Percentiles rank a stretch among this genome's conserved stretches.
These are phyloP conservation scores for Kluyveromyces wickerhamii DNA, from an alignment of 805 yeast species.

Conservation along the genomic window DNA sequence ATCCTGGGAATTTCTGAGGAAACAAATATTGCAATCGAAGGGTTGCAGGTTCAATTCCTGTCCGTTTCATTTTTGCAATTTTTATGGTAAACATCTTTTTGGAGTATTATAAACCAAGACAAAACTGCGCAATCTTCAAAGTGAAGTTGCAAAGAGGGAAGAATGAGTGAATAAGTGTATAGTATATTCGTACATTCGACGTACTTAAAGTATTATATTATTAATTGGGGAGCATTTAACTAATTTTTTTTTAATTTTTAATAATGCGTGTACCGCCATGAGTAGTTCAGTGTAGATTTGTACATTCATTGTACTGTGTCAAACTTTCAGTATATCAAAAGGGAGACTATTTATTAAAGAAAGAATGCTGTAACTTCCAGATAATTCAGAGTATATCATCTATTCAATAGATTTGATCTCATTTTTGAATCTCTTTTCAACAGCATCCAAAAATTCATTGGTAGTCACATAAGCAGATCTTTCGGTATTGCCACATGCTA, in stretches of 20 bases:
- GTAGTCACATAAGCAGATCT: slow-evolving; percentile 63
- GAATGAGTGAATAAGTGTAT: no score
- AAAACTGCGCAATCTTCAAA: no score
- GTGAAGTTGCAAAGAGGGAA: no score
- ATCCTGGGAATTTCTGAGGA: slow-evolving; percentile 16
- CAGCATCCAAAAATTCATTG: slow-evolving; percentile 70
- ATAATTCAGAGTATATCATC: not conserved
- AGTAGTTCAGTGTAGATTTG: slow-evolving; percentile 2
- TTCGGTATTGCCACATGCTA: slow-evolving; percentile 56
- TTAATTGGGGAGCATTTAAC: no score
- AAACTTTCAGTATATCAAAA: not conserved
- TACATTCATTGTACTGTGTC: not conserved
- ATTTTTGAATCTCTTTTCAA: slow-evolving; percentile 46
- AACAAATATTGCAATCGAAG: slow-evolving; percentile 41
- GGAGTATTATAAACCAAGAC: no score
- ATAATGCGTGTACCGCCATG: not conserved
- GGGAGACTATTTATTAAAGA: not conserved
- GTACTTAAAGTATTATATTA: no score
- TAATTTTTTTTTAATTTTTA: not conserved
- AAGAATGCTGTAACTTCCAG: not conserved
- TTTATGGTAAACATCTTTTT: no score
- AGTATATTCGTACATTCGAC: not conserved
- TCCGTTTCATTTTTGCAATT: slow-evolving; percentile 40
- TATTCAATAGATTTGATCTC: slow-evolving; percentile 24
- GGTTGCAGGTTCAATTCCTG: slow-evolving; percentile 69